phyloP scores from a whole-genome alignment of 495 filamentous ascomycete genomes.

The Glonium stellatum region DNA sequence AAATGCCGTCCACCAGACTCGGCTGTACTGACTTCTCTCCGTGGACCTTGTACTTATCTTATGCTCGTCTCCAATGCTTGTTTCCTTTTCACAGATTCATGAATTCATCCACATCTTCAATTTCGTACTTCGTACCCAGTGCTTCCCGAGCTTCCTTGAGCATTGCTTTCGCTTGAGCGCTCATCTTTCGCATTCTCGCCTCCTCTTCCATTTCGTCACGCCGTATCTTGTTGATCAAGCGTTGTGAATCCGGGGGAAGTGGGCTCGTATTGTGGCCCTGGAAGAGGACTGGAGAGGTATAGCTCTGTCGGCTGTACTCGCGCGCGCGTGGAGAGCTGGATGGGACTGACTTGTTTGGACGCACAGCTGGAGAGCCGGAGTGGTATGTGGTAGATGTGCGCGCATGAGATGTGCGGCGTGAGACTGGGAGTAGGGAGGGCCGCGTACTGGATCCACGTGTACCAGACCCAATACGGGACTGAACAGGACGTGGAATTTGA shows the following conservation, averaged over 20 bases:
- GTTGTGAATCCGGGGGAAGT: conserved; percentile 55
- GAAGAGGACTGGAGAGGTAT: conserved; percentile 24
- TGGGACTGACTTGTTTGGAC: not conserved
- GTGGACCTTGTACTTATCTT: no score
- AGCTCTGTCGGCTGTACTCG: conserved; percentile 22
- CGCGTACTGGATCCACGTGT: conserved; percentile 15
- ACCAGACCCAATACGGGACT: conserved; percentile 20
- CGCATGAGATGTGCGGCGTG: conserved; percentile 25
- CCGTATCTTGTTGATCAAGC: conserved; percentile 56
- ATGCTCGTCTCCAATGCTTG: conserved; percentile 7
- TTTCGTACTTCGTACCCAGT: conserved; percentile 68
- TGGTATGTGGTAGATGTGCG: conserved; percentile 41
- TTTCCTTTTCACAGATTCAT: conserved; percentile 2
- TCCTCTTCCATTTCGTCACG: conserved; percentile 74
- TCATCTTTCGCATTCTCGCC: conserved; percentile 67
- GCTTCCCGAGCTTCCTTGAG: conserved; percentile 84
- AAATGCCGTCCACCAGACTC: not conserved
- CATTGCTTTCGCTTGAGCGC: conserved; percentile 71
- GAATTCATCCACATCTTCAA: conserved; percentile 53
- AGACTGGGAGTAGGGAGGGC: conserved; percentile 29
- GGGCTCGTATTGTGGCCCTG: conserved; percentile 33
- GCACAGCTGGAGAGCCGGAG: conserved; percentile 40
- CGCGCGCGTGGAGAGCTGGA: conserved; percentile 14
- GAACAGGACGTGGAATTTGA: conserved; percentile 27
- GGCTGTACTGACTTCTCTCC: not conserved